Evolutionary conservation across 2,329 filamentous ascomycete genomes (phyloP).

Genomic region (Huntiella abstrusa): DNA sequence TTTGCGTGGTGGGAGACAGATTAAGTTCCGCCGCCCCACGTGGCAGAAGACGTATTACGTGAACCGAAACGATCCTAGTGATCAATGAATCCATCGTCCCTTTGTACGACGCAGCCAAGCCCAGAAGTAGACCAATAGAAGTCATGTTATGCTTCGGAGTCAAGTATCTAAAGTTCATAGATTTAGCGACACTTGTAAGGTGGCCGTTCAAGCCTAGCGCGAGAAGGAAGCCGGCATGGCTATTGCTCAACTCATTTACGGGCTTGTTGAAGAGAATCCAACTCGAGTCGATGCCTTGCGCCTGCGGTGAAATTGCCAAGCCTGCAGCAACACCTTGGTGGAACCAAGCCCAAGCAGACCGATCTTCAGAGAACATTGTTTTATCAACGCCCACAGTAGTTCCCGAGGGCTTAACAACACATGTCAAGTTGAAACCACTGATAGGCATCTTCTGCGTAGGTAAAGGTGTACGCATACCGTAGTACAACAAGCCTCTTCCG

Average conservation of each 20-base stretch:
- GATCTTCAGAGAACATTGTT: conserved; percentile 74
- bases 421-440: conserved; percentile 78
- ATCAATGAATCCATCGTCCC: conserved; percentile 96
- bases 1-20: conserved; percentile 79
- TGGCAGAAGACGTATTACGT: conserved; percentile 87
- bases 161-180: conserved; percentile 98
- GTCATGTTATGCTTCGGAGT: conserved; percentile 99
- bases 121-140: conserved; percentile 83
- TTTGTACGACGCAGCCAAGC: conserved; percentile 79
- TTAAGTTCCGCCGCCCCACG: conserved; percentile 87
- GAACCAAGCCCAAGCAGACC: conserved; percentile 96
- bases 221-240: conserved; percentile 87
- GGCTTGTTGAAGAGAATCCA: conserved; percentile 99
- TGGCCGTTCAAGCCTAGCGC: conserved; percentile 88
- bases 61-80: conserved; percentile 80
- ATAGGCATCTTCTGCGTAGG: conserved; percentile 85
- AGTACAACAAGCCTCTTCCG: conserved; percentile 75
- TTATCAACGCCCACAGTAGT: conserved; percentile 90
- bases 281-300: conserved; percentile 88
- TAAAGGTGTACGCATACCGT: conserved; percentile 68
- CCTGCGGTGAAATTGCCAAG: conserved; percentile 71
- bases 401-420: conserved; percentile 78
- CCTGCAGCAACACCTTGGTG: conserved; percentile 91
- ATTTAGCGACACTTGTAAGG: conserved; percentile 84
- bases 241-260: conserved; percentile 64